These are phyloP conservation scores for Ustilago shanxiensis DNA, from an alignment of 1,284 basidiomycete species.

Conservation along the genomic window DNA sequence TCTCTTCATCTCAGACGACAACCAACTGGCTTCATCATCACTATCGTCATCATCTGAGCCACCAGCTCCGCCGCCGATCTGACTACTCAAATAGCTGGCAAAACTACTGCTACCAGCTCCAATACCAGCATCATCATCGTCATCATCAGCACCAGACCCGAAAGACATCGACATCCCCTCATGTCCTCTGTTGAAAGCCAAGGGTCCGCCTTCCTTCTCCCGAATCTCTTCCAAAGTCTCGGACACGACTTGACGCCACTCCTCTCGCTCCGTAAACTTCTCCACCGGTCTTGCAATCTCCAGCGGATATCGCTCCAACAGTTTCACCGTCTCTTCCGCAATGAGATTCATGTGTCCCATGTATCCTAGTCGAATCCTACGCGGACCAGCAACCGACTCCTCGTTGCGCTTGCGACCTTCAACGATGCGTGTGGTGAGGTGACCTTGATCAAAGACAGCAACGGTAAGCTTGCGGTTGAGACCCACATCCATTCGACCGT, in stretches of 20 bases:
- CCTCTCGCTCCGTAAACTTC: slow-evolving; percentile 54
- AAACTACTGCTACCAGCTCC: slow-evolving; percentile 58
- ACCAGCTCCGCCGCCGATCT: slow-evolving; percentile 60
- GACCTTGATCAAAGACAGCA: slow-evolving; percentile 64
- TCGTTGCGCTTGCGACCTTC: slow-evolving; percentile 65
- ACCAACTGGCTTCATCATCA: slow-evolving; percentile 63
- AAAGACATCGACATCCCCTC: slow-evolving; percentile 53
- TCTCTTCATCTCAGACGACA: slow-evolving; percentile 55
- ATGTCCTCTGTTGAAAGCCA: slow-evolving; percentile 65
- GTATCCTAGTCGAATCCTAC: slow-evolving; percentile 76
- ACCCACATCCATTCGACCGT: slow-evolving; percentile 77
- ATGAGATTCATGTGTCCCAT: slow-evolving; percentile 98
- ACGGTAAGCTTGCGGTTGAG: slow-evolving; percentile 65
- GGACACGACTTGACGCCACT: slow-evolving; percentile 65
- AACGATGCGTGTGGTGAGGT: slow-evolving; percentile 61
- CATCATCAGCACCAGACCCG: slow-evolving; percentile 45
- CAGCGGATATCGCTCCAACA: slow-evolving; percentile 83
- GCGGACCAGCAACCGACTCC: slow-evolving; percentile 56
- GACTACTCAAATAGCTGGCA: slow-evolving; percentile 68
- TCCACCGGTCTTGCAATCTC: slow-evolving; percentile 53
- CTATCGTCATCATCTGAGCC: slow-evolving; percentile 62
- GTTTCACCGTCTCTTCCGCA: slow-evolving; percentile 86
- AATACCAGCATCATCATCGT: slow-evolving; percentile 47
- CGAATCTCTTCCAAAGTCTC: slow-evolving; percentile 65
- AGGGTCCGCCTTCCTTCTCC: slow-evolving; percentile 64